A percentile compares a stretch with the other conserved stretches of the same genome.
Conservation (phyloP, 2,329 filamentous ascomycete genomes). For the Fusarium goolgardi region DNA sequence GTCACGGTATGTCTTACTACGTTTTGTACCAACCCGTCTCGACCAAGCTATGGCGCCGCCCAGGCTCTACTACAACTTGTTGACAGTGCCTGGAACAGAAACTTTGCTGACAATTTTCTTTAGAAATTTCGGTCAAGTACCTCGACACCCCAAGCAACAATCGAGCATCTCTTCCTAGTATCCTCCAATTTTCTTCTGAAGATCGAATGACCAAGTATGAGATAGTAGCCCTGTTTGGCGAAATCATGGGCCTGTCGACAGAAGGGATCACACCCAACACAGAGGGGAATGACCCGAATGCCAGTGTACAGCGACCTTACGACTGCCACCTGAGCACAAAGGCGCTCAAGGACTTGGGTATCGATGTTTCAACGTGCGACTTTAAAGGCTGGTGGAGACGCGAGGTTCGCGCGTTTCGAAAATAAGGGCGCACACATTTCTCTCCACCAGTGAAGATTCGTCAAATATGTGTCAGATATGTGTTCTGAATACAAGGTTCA, state of each 20-base stretch:
- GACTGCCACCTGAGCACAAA: conserved; percentile 88
- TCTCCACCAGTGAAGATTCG: neutral
- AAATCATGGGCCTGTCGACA: conserved; percentile 80
- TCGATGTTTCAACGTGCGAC: conserved; percentile 78
- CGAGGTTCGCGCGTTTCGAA: conserved; percentile 69
- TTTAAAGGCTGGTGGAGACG: conserved; percentile 86
- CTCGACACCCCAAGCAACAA: conserved; percentile 60
- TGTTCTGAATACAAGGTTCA: conserved; percentile 16
- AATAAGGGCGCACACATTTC: conserved; percentile 51
- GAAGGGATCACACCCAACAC: conserved; percentile 76
- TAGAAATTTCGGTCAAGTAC: conserved; percentile 79
- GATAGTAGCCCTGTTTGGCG: conserved; percentile 81
- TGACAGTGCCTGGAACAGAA: neutral
- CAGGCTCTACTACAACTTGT: neutral
- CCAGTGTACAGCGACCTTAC: conserved; percentile 81
- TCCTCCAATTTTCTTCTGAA: conserved; percentile 89
- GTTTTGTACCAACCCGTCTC: conserved; percentile 21
- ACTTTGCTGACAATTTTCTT: neutral
- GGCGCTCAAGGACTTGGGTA: conserved; percentile 76
- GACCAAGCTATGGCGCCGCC: neutral
- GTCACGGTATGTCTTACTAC: conserved; percentile 64
- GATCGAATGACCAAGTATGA: conserved; percentile 90
- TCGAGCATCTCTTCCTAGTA: conserved; percentile 68
- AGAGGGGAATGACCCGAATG: conserved; percentile 77
- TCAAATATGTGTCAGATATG: conserved; percentile 1